Percentiles rank a stretch among this genome's conserved stretches.
These are phyloP conservation scores for Cladophialophora bantiana DNA, from an alignment of 2,329 filamentous ascomycete genomes.

Conservation along the genomic window DNA sequence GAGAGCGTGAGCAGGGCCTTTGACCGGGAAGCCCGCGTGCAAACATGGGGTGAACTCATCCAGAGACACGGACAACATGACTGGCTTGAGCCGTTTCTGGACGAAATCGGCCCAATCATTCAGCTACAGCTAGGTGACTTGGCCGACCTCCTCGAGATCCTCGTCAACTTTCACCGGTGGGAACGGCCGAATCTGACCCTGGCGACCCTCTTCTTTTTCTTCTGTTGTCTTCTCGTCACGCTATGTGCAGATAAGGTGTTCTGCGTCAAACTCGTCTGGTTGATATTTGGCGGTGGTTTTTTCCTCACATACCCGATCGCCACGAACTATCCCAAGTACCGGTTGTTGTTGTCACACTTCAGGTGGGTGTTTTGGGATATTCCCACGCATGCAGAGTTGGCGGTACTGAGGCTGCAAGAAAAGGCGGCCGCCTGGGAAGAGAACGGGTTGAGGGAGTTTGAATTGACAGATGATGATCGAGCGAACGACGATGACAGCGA, in stretches of 20 bases:
- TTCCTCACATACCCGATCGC: slow-evolving; percentile 49
- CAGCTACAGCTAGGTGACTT: slow-evolving; percentile 49
- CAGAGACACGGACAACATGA: slow-evolving; percentile 46
- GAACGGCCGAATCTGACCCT: slow-evolving; percentile 46
- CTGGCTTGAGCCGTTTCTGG: slow-evolving; percentile 49
- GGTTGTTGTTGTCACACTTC: slow-evolving; percentile 46
- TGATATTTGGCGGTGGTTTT: slow-evolving; percentile 46
- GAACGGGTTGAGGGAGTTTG: slow-evolving; percentile 24
- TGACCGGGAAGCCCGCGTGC: slow-evolving; percentile 43
- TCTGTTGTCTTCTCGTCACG: slow-evolving; percentile 44
- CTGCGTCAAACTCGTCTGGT: slow-evolving; percentile 47
- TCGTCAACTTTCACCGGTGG: slow-evolving; percentile 50
- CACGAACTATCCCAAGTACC: slow-evolving; percentile 47
- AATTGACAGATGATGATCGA: slow-evolving; percentile 14
- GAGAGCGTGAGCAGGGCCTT: slow-evolving; percentile 45
- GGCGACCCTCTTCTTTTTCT: slow-evolving; percentile 46
- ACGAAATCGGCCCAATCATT: slow-evolving; percentile 47
- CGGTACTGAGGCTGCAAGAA: slow-evolving; percentile 33
- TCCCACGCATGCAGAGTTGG: slow-evolving; percentile 45
- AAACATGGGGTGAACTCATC: slow-evolving; percentile 48
- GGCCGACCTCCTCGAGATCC: slow-evolving; percentile 48
- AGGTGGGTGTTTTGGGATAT: slow-evolving; percentile 51
- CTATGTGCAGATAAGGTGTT: slow-evolving; percentile 45
- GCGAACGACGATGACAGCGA: neutral
- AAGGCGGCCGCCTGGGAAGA: slow-evolving; percentile 30